Conservation (phyloP, 768 basidiomycete genomes). For the Termitomyces sp. region DNA sequence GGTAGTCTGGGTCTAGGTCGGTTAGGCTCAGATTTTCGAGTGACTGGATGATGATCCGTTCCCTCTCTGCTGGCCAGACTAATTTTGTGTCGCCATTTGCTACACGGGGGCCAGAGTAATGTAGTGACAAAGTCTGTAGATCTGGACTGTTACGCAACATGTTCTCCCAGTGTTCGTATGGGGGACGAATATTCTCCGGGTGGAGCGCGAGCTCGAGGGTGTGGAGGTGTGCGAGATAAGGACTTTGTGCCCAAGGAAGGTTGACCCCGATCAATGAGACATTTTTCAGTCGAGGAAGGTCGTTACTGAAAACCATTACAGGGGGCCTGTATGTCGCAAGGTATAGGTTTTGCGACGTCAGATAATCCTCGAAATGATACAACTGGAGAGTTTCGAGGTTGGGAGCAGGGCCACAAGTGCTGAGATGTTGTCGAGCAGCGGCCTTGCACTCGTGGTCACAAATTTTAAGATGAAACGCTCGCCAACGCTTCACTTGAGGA, state of each 20-base stretch:
- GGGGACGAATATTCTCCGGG: constrained; percentile 54
- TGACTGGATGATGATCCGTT: constrained; percentile 33
- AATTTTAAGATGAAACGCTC: constrained; percentile 59
- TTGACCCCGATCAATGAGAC: constrained; percentile 67
- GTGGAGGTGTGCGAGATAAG: constrained; percentile 48
- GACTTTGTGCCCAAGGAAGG: constrained; percentile 53
- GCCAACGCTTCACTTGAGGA: constrained; percentile 52
- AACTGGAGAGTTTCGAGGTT: constrained; percentile 58
- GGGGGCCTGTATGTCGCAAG: constrained; percentile 58
- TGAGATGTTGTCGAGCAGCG: constrained; percentile 48
- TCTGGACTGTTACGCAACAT: constrained; percentile 52
- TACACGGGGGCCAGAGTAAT: constrained; percentile 56
- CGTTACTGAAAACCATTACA: constrained; percentile 54
- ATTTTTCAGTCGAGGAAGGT: constrained; percentile 49
- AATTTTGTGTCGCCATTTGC: constrained; percentile 33
- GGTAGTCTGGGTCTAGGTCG: constrained; percentile 56
- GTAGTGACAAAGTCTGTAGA: constrained; percentile 46
- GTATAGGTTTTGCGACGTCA: constrained; percentile 48
- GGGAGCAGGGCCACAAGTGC: constrained; percentile 52
- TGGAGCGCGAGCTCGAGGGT: constrained; percentile 61
- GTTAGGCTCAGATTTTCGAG: constrained; percentile 49
- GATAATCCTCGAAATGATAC: constrained; percentile 64
- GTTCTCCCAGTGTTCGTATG: constrained; percentile 51
- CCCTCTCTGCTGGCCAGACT: constrained; percentile 32
- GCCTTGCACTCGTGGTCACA: constrained; percentile 59